Percentiles rank a stretch among this genome's conserved stretches.
Evolutionary conservation across 2,329 filamentous ascomycete species (phyloP).

Genomic region (Ceratocystis ficicola): DNA sequence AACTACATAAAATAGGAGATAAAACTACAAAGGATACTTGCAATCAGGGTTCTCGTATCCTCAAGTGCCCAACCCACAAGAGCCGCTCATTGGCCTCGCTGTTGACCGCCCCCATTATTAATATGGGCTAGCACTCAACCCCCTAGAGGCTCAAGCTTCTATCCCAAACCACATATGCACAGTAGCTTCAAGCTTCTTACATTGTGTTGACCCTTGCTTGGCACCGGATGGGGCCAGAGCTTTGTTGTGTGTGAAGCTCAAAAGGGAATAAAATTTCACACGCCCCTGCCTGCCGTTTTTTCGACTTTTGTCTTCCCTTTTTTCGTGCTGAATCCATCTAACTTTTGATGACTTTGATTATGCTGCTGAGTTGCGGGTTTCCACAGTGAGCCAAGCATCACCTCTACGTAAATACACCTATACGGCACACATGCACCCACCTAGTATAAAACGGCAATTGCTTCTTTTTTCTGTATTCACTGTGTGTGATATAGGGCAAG

Average conservation of each 20-base stretch:
- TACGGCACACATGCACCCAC: neutral
- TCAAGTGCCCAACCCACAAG: neutral
- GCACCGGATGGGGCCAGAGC: constrained; percentile 7
- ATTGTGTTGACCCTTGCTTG: constrained; percentile 7
- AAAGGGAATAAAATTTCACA: neutral
- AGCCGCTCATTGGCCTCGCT: neutral
- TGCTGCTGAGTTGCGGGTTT: neutral
- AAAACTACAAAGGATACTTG: neutral
- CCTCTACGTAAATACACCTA: neutral
- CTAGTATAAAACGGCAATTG: neutral
- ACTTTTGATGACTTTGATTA: neutral
- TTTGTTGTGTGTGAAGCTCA: constrained; percentile 2
- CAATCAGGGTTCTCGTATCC: constrained; percentile 4
- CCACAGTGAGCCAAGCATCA: neutral
- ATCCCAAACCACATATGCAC: neutral
- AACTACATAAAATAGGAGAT: neutral
- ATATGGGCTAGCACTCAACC: neutral
- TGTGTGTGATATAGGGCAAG: neutral
- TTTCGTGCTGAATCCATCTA: neutral
- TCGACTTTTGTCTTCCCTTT: neutral
- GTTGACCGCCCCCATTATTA: neutral
- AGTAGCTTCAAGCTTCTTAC: constrained; percentile 5
- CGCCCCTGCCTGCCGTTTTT: neutral
- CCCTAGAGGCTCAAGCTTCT: constrained; percentile 1
- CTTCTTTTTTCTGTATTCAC: neutral